Conservation (phyloP, 129 eudicot genomes). For the Sambucus nigra region DNA sequence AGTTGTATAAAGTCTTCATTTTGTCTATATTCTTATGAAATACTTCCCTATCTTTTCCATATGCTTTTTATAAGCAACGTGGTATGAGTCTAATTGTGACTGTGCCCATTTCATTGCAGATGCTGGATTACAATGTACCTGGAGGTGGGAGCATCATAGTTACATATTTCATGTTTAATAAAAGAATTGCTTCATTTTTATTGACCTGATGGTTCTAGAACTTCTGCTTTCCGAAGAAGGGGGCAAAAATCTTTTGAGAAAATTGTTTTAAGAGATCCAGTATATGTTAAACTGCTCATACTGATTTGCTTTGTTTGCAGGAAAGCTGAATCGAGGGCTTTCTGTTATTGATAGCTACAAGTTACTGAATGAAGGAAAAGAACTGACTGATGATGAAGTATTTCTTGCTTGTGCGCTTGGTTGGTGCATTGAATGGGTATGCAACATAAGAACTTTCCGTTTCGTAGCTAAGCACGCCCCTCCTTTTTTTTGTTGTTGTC, state of each 20-base stretch:
- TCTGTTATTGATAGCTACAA: slow-evolving; percentile 86
- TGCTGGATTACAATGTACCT: slow-evolving; percentile 92
- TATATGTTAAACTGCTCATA: not conserved
- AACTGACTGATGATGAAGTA: slow-evolving; percentile 54
- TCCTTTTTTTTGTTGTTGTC: too few relatives aligned
- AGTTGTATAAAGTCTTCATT: too few relatives aligned
- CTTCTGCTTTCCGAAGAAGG: not conserved
- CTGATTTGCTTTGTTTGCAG: slow-evolving; percentile 24
- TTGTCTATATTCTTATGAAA: not conserved
- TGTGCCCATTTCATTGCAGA: slow-evolving; percentile 36
- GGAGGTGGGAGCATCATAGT: slow-evolving; percentile 43
- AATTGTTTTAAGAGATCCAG: too few relatives aligned
- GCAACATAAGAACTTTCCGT: not conserved
- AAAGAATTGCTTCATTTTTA: not conserved
- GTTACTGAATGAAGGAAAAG: slow-evolving; percentile 63
- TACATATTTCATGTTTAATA: slow-evolving; percentile 1
- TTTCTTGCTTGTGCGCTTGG: slow-evolving; percentile 72
- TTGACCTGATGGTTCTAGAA: not conserved
- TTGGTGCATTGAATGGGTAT: slow-evolving; percentile 95
- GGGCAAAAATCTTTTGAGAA: too few relatives aligned
- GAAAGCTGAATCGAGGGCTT: slow-evolving; percentile 84
- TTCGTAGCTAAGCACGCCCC: too few relatives aligned
- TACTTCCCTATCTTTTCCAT: not conserved
- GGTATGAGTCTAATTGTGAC: slow-evolving; percentile 4
- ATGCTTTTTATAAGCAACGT: not conserved